Percentiles rank a stretch among this genome's conserved stretches.
Evolutionary conservation across 208 protist species (phyloP).

Genomic region (Trypanosomatidae sp.): DNA sequence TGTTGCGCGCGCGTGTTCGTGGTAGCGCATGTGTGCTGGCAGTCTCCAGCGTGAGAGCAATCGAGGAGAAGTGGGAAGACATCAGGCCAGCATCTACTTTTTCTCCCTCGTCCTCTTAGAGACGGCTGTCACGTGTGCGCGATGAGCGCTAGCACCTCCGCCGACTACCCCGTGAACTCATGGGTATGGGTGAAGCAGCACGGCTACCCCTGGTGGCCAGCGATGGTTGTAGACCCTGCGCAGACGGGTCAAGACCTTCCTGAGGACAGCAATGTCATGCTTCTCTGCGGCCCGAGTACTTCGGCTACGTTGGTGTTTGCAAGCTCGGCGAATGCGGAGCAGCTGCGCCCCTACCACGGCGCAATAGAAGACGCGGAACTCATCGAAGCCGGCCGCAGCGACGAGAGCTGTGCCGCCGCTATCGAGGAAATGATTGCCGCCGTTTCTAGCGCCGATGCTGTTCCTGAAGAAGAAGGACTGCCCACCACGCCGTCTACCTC

Average conservation of each 20-base stretch:
- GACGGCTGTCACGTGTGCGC: slow-evolving; percentile 10
- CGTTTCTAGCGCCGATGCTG: background rate
- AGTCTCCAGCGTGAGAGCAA: background rate
- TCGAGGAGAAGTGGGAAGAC: no score
- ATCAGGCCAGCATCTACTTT: slow-evolving; percentile 1
- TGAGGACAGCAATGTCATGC: slow-evolving; percentile 49
- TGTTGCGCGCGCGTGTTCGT: background rate
- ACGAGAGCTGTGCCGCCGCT: slow-evolving; percentile 52
- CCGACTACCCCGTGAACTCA: slow-evolving; percentile 34
- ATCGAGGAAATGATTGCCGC: slow-evolving; percentile 48
- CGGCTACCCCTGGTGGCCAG: slow-evolving; percentile 87
- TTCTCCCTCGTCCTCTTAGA: background rate
- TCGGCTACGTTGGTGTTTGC: slow-evolving; percentile 59
- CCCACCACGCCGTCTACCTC: background rate
- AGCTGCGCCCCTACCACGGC: slow-evolving; percentile 40
- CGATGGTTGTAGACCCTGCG: slow-evolving; percentile 54
- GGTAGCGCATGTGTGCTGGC: background rate
- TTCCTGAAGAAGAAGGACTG: background rate
- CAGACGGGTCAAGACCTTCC: slow-evolving; percentile 28
- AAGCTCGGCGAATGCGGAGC: slow-evolving; percentile 27
- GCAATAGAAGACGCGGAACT: slow-evolving; percentile 35
- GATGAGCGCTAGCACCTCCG: slow-evolving; percentile 14
- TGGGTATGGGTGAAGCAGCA: slow-evolving; percentile 83
- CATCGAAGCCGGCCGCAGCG: slow-evolving; percentile 30
- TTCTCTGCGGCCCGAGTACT: slow-evolving; percentile 61